Evolutionary conservation across 176 grass and related monocot genomes (phyloP).

Genomic region (Oryza longistaminata): DNA sequence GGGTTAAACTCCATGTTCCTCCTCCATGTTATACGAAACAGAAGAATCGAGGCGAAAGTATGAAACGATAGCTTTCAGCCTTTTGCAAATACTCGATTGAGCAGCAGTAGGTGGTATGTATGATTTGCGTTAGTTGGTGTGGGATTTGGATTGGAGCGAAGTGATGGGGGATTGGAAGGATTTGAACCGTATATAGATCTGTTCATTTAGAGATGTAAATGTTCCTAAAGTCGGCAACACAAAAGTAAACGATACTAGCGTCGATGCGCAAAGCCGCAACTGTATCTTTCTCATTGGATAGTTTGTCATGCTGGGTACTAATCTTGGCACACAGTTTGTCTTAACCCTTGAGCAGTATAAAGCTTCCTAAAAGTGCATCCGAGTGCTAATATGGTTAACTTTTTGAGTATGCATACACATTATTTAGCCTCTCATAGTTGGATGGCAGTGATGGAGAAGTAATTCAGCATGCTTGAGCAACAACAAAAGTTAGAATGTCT

Average conservation of each 20-base stretch:
- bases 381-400: not conserved
- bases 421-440: not conserved
- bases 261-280: not conserved
- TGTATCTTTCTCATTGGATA: not conserved
- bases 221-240: not conserved
- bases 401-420: not conserved
- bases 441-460: not conserved
- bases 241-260: not conserved
- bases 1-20: not conserved
- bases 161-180: not conserved
- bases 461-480: not conserved
- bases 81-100: not conserved
- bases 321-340: not conserved
- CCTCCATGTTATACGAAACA: too few relatives aligned
- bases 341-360: not conserved
- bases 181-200: not conserved
- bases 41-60: not conserved
- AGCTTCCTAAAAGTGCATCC: not conserved
- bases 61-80: not conserved
- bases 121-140: not conserved
- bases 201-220: not conserved
- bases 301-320: not conserved
- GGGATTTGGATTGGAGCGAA: not conserved
- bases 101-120: not conserved
- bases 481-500: not conserved